Evolutionary conservation across 176 grass and related monocot genomes (phyloP).

Genomic region (Triticum timopheevii): DNA sequence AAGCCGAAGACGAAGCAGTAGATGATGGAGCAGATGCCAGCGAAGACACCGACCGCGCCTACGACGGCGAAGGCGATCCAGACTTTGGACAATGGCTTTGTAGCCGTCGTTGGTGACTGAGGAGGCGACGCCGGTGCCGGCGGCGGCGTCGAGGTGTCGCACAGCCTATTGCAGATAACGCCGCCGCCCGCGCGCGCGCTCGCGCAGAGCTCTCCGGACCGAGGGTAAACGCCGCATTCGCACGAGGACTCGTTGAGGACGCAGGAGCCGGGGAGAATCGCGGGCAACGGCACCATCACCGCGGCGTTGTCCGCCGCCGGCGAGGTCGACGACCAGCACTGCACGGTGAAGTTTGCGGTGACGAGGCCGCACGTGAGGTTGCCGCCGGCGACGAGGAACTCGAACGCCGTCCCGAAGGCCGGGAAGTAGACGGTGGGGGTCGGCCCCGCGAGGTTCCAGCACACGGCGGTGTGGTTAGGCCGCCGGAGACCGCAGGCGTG

Average conservation of each 20-base stretch:
- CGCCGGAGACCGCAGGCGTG: conserved; percentile 65
- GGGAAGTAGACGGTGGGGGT: conserved; percentile 8
- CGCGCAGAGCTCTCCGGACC: conserved; percentile 43
- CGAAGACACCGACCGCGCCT: conserved; percentile 62
- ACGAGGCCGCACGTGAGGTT: conserved; percentile 77
- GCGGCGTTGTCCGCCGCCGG: background rate
- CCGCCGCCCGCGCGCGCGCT: conserved; percentile 2
- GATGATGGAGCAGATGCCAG: conserved; percentile 60
- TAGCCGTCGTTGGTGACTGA: background rate
- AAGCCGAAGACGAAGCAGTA: conserved; percentile 60
- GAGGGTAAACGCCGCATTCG: conserved; percentile 25
- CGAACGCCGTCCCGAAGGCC: conserved; percentile 28
- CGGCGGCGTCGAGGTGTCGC: background rate
- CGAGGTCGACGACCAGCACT: conserved; percentile 45
- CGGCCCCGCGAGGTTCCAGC: conserved; percentile 54
- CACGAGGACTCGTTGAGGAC: conserved; percentile 23
- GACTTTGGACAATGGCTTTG: background rate
- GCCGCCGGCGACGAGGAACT: conserved; percentile 66
- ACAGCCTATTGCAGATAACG: conserved; percentile 46
- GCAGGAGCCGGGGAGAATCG: conserved; percentile 64
- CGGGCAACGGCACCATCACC: background rate
- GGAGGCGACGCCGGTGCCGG: background rate
- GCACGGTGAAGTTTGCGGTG: conserved; percentile 28
- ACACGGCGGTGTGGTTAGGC: conserved; percentile 49
- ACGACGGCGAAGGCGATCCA: conserved; percentile 67